These are phyloP conservation scores for Citrus medica DNA, from an alignment of 345 rosid genomes.

Conservation along the genomic window DNA sequence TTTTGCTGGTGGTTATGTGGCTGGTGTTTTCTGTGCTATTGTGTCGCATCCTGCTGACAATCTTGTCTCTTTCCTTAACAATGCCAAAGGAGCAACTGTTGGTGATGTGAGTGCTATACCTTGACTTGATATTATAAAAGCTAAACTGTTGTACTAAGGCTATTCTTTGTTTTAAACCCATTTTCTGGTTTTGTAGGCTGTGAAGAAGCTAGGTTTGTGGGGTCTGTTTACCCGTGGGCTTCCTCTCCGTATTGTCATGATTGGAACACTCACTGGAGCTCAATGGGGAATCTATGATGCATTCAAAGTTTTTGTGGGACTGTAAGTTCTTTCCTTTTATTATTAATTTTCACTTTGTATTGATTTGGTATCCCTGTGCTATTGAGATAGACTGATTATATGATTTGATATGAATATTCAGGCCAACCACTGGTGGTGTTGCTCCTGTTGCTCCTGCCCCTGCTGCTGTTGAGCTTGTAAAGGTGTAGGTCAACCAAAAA, in stretches of 20 bases:
- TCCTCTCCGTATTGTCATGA: slow-evolving; percentile 98
- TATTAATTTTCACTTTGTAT: not conserved
- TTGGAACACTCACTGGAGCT: slow-evolving; percentile 95
- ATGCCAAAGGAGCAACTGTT: slow-evolving; percentile 94
- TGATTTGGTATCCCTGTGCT: not conserved
- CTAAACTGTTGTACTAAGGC: not conserved
- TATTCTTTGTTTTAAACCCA: not conserved
- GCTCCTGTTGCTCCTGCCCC: slow-evolving; percentile 41
- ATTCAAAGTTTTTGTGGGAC: slow-evolving; percentile 95
- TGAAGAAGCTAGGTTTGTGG: slow-evolving; percentile 84
- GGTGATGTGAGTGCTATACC: slow-evolving; percentile 67
- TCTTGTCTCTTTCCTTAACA: slow-evolving; percentile 96
- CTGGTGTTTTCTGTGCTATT: slow-evolving; percentile 86
- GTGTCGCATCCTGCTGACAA: slow-evolving; percentile 98
- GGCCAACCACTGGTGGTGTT: slow-evolving; percentile 97
- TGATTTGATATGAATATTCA: slow-evolving; percentile 24
- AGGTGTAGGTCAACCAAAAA: slow-evolving; percentile 23
- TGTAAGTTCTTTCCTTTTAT: slow-evolving; percentile 50
- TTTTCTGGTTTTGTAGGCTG: slow-evolving; percentile 54
- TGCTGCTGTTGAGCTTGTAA: slow-evolving; percentile 35
- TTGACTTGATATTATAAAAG: not conserved
- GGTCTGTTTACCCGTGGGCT: slow-evolving; percentile 98
- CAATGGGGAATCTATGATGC: slow-evolving; percentile 99
- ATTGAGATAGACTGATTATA: not conserved
- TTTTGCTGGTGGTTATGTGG: slow-evolving; percentile 92